Conservation (phyloP, 2,329 filamentous ascomycete species). For the Curvularia lunata region DNA sequence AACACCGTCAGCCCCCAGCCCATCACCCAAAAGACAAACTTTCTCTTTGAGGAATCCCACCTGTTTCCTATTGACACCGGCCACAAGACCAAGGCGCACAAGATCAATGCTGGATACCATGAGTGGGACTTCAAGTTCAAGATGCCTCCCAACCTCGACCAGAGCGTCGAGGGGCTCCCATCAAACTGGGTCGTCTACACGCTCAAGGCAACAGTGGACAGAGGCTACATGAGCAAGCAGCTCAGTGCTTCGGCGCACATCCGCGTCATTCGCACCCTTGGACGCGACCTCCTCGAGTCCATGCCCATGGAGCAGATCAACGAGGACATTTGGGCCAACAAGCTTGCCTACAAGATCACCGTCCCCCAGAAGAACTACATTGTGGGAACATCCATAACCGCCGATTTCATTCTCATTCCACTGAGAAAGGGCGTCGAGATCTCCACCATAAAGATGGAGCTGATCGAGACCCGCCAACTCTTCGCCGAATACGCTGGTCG, state of each 20-base stretch:
- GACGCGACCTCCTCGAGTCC: slow-evolving; percentile 72
- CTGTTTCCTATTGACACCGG: slow-evolving; percentile 53
- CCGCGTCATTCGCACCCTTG: slow-evolving; percentile 56
- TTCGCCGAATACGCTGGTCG: slow-evolving; percentile 54
- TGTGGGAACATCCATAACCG: slow-evolving; percentile 83
- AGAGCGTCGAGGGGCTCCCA: slow-evolving; percentile 88
- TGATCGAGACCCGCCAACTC: slow-evolving; percentile 67
- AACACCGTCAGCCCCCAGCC: slow-evolving; percentile 51
- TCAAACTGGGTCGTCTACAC: slow-evolving; percentile 90
- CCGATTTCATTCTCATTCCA: slow-evolving; percentile 87
- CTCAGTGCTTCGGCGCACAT: slow-evolving; percentile 75
- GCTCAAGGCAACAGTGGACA: slow-evolving; percentile 85
- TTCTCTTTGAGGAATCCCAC: slow-evolving; percentile 54
- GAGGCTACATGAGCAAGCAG: slow-evolving; percentile 89
- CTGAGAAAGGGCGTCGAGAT: slow-evolving; percentile 87
- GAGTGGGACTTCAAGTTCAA: slow-evolving; percentile 60
- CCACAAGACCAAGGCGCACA: slow-evolving; percentile 51
- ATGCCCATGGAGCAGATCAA: slow-evolving; percentile 67
- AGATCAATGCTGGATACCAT: slow-evolving; percentile 57
- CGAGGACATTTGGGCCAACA: slow-evolving; percentile 97
- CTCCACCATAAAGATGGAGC: slow-evolving; percentile 78
- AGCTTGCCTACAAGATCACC: slow-evolving; percentile 93
- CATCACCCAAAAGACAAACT: slow-evolving; percentile 55
- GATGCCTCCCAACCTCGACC: slow-evolving; percentile 62
- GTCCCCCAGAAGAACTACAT: slow-evolving; percentile 94